phyloP scores from a whole-genome alignment of 176 grass and related monocot genomes.

The Alloteropsis semialata region DNA sequence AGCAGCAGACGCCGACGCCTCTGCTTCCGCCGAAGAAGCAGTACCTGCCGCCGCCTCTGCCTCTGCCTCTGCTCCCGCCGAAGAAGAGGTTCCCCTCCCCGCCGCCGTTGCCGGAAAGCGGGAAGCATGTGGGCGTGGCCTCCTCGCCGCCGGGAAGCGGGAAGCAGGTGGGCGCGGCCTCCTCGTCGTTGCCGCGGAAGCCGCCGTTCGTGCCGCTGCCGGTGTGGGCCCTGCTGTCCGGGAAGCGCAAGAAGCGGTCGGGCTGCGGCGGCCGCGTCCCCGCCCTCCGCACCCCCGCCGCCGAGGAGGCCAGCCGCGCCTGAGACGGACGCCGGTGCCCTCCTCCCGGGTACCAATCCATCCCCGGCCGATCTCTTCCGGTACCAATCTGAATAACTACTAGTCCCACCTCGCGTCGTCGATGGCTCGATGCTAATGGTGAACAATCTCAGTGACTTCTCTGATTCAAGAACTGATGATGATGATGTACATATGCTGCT shows the following conservation, averaged over 20 bases:
- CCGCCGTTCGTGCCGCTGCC: slow-evolving; percentile 21
- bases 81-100: not conserved
- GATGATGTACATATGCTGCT: slow-evolving; percentile 12
- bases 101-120: not conserved
- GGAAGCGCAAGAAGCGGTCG: slow-evolving; percentile 47
- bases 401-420: not conserved
- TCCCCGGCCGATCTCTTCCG: not conserved
- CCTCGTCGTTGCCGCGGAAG: not conserved
- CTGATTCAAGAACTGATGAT: not conserved
- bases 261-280: slow-evolving; percentile 37
- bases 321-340: too few species aligned
- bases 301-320: slow-evolving; percentile 32
- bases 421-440: not conserved
- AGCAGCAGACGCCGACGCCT: not conserved
- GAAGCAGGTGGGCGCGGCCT: not conserved
- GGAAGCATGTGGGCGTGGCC: not conserved
- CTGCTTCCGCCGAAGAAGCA: not conserved
- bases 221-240: slow-evolving; percentile 13
- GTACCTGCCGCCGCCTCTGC: not conserved
- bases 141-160: too few species aligned
- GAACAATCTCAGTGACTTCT: not conserved
- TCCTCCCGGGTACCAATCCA: not conserved
- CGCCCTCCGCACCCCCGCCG: not conserved
- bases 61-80: not conserved
- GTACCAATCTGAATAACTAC: not conserved